phyloP scores from a whole-genome alignment of 345 rosid species.

The Gynandropsis gynandra region DNA sequence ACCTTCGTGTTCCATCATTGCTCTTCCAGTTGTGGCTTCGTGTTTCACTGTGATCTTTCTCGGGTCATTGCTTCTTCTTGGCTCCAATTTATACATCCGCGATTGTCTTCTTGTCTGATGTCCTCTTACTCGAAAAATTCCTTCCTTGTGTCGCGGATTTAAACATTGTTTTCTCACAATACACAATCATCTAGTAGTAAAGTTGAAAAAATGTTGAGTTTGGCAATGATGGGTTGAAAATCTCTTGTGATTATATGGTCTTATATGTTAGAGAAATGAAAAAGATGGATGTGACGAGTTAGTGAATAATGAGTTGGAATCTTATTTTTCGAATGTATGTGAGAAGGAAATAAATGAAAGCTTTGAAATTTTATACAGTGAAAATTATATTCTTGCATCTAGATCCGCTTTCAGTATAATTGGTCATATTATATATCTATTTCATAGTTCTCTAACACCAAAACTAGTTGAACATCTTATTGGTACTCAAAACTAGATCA shows the following conservation, averaged over 20 bases:
- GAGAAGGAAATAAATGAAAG: not conserved
- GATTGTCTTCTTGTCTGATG: too few relatives aligned
- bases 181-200: too few relatives aligned
- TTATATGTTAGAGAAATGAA: not conserved
- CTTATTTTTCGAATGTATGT: not conserved
- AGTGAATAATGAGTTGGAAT: not conserved
- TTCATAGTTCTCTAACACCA: constrained; percentile 19
- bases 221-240: not conserved
- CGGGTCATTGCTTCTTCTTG: too few relatives aligned
- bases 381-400: constrained; percentile 4
- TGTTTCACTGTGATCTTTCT: too few relatives aligned
- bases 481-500: constrained; percentile 18
- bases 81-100: too few relatives aligned
- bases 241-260: not conserved
- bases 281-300: not conserved
- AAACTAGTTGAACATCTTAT: constrained; percentile 14
- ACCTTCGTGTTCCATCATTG: too few relatives aligned
- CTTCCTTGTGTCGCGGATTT: too few relatives aligned
- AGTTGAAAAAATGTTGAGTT: too few relatives aligned
- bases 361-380: constrained; percentile 5
- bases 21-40: too few relatives aligned
- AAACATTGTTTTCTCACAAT: not conserved
- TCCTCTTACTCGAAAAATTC: too few relatives aligned
- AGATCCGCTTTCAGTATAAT: constrained; percentile 11
- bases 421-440: constrained; percentile 7